Evolutionary conservation across 345 rosid species (phyloP), one percentile per base, ranked within the genome.

Genomic region (Passiflora organensis): DNA sequence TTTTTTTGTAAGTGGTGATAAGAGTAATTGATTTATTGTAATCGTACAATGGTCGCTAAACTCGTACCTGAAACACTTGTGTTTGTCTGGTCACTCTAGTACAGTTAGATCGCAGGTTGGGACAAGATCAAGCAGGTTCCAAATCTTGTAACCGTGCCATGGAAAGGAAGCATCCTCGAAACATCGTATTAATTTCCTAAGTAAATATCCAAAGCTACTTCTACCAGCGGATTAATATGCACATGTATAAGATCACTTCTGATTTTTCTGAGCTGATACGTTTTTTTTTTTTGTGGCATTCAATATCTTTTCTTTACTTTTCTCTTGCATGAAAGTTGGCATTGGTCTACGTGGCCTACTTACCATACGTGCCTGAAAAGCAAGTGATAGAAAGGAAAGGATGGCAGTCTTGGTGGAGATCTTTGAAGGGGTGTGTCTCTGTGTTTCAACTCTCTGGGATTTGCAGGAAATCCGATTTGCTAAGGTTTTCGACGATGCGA

Each of bases 391-490:
- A 51, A 13, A 13, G 13, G 17, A 43, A 11, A 18, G n/a, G 9
- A 82, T 78, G 81, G 78, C 49, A 28, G 58, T 80, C 5, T 38
- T 80, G 61, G 17, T 55, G 17, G 59, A 25, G 65, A 50, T 73
- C n/a, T 20, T 73, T 42, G 64, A 72, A 38, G 78, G 78, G 46
- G n/a, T 74, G 13, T 39, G 67, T 28, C 47, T 65, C 16, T 69
- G 69, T 52, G 74, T 76, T 58, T 66, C 76, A 19, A 83, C 89
- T 13, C 62, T 78, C 10, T 83, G 85, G 89, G 73, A 74, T 51
- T 63, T 83, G 46, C 89, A 78, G 61, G 89, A 83, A 41, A 56
- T 76, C 69, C 60, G 83, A 9, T 74, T 78, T 19, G 67, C 68
- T 1, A 67, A 64, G 37, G 53, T 80, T 58, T 72, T 78, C 18